Base-by-base conservation (phyloP, 2,329 filamentous ascomycete genomes). In the Apiospora aurea region DNA sequence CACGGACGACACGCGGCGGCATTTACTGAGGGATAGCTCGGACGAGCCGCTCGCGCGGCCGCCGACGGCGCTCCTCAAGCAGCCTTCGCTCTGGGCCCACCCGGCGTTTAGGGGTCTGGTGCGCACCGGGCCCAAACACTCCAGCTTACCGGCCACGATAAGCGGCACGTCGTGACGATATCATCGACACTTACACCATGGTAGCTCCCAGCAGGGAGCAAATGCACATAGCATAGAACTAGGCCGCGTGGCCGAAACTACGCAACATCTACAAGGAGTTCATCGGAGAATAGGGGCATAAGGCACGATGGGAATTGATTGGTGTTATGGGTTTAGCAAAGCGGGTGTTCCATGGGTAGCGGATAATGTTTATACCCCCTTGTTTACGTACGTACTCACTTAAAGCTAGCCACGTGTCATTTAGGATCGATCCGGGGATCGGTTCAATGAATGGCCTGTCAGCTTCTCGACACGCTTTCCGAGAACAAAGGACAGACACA, bases 61-160 rank as follows among this genome's bases (percentile, higher is more conserved):
- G 21, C 68, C 68, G 4, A 69, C 47, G 10, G 68, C 49, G 1
- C 46, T 47, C 4, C 68, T 69, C 68, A 24, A 38, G 3, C 47
- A 47, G 46, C 68, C 68, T 4, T 51, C 68, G 46, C 47, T 69
- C 4, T 69, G 46, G 46, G 34, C 46, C 11, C 68, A 69, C 34
- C 68, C 68, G 34, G 68, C 68, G 14, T 57, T 69, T 34, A 46
- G 66, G 43, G 66, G 66, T 6, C 66, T 68, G 66, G 44, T 44
- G 5, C 68, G 68, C 47, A 18, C 46, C 4, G 11, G 21, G 2
- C 24, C 68, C 2, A 69, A 69, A 43, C 68, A 69, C 34, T 24
- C 29, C 18, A 69, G 68, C 16, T 11, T 69, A 26, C 68, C 68
- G 18, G 34, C 49, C 10, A 64, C 57, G 10, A 18, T 64, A 18